A percentile compares a stretch with the other conserved stretches of the same genome.
phyloP scores from a whole-genome alignment of 441 rosid genomes.

The Erysimum cheiri region DNA sequence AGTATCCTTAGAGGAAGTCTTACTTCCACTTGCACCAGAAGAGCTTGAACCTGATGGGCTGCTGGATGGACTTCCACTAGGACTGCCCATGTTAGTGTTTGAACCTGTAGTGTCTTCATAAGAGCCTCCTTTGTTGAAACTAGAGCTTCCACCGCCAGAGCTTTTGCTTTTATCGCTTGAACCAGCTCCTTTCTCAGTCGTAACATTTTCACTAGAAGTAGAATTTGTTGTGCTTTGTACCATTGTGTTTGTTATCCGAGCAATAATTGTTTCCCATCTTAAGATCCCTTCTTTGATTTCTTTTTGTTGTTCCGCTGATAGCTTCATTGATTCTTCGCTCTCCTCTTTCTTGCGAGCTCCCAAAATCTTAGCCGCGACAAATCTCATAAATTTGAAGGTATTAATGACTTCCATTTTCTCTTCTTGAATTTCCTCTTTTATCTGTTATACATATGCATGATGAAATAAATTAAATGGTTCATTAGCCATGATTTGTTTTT shows the following conservation, averaged over 20 bases:
- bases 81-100: neutral
- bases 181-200: neutral
- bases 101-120: conserved; percentile 26
- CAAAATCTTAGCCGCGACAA: conserved; percentile 20
- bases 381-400: conserved; percentile 21
- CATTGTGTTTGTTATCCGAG: conserved; percentile 31
- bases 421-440: conserved; percentile 12
- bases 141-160: neutral
- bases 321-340: conserved; percentile 24
- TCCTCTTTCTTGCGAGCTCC: conserved; percentile 3
- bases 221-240: conserved; percentile 10
- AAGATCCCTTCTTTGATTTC: conserved; percentile 41
- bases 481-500: neutral
- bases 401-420: conserved; percentile 36
- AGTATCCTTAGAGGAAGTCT: neutral
- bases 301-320: conserved; percentile 35
- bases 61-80: conserved; percentile 14
- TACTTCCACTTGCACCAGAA: neutral
- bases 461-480: conserved; percentile 1
- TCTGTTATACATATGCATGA: neutral
- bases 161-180: neutral
- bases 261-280: conserved; percentile 34
- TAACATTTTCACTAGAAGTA: conserved; percentile 1
- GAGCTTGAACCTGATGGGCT: conserved; percentile 16
- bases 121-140: neutral